phyloP scores from a whole-genome alignment of 1,139 yeast species.

The Blastobotrys petasosporus region DNA sequence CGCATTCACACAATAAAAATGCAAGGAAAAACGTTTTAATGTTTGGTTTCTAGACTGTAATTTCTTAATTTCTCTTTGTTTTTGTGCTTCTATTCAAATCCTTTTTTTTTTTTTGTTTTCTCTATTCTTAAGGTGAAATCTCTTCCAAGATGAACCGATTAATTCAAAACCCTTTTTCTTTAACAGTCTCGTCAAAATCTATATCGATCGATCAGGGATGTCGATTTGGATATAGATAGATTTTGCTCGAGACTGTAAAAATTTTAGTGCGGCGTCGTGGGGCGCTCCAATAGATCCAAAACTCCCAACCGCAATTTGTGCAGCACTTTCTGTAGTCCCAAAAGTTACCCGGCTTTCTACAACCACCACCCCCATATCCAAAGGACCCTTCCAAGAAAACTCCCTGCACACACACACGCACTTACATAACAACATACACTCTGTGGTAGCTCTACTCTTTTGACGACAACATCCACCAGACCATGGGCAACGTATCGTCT shows the following conservation, averaged over 20 bases:
- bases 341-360: neutral
- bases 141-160: neutral
- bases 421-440: neutral
- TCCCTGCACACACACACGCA: neutral
- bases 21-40: conserved; percentile 3
- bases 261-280: too few species aligned
- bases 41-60: conserved; percentile 5
- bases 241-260: too few species aligned
- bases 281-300: neutral
- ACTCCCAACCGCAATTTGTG: neutral
- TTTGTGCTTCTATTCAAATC: conserved; percentile 3
- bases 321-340: neutral
- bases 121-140: neutral
- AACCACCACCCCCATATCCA: neutral
- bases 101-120: neutral
- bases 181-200: too few species aligned
- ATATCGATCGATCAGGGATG: too few species aligned
- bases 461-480: neutral
- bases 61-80: conserved; percentile 7
- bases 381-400: neutral
- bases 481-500: conserved; percentile 28
- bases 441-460: neutral
- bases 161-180: neutral
- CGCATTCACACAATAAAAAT: conserved; percentile 6
- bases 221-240: too few species aligned